Conservation (phyloP, 805 yeast species). For the Trichomonascus vanleenenianus region DNA sequence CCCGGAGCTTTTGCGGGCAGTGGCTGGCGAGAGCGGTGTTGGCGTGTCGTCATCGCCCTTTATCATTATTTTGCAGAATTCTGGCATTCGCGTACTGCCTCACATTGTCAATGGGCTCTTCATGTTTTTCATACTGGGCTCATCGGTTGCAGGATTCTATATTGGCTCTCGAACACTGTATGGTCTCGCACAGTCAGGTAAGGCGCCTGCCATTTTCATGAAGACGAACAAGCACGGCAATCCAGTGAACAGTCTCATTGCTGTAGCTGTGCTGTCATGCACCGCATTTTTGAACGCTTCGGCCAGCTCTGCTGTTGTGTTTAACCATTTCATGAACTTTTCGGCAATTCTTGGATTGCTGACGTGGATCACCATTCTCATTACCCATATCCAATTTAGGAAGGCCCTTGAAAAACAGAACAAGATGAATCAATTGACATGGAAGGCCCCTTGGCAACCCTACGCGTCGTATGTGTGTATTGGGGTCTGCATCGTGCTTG, state of each 20-base stretch:
- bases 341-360: conserved; percentile 68
- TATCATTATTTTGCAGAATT: conserved; percentile 64
- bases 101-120: conserved; percentile 72
- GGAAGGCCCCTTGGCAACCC: conserved; percentile 65
- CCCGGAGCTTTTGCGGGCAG: conserved; percentile 24
- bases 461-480: conserved; percentile 56
- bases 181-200: conserved; percentile 63
- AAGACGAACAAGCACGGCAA: conserved; percentile 61
- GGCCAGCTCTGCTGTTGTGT: conserved; percentile 31
- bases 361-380: conserved; percentile 65
- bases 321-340: conserved; percentile 52
- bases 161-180: conserved; percentile 55
- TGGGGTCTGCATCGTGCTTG: not conserved
- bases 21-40: conserved; percentile 36
- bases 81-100: conserved; percentile 61
- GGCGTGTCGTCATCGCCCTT: conserved; percentile 47
- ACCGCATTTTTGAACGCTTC: conserved; percentile 62
- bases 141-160: conserved; percentile 60
- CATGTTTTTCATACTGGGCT: conserved; percentile 71
- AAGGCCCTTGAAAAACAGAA: conserved; percentile 52
- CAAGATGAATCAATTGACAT: conserved; percentile 62
- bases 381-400: conserved; percentile 66
- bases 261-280: conserved; percentile 47
- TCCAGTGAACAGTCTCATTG: conserved; percentile 48
- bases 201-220: conserved; percentile 62